Percentiles rank a stretch among this genome's conserved stretches.
These are phyloP conservation scores for Fusarium sp. DNA, from an alignment of 2,329 filamentous ascomycete species.

Conservation along the genomic window DNA sequence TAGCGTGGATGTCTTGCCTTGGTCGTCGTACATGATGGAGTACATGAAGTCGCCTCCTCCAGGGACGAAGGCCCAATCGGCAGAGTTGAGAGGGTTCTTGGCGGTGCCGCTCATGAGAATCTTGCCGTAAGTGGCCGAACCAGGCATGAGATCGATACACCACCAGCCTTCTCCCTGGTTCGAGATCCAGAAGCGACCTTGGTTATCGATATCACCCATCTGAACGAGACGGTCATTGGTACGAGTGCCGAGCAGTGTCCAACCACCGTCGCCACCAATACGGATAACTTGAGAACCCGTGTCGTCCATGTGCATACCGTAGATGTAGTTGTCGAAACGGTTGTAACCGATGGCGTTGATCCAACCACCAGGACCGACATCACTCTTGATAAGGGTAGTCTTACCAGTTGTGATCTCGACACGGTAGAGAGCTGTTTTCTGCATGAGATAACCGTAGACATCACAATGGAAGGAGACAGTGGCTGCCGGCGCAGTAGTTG, in stretches of 20 bases:
- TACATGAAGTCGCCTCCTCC: conserved; percentile 41
- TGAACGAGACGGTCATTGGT: conserved; percentile 22
- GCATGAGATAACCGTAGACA: conserved; percentile 32
- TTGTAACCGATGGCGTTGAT: conserved; percentile 39
- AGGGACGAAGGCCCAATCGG: conserved; percentile 40
- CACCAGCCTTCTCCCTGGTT: conserved; percentile 38
- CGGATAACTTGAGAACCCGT: conserved; percentile 36
- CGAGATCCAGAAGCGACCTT: conserved; percentile 37
- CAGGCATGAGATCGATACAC: conserved; percentile 34
- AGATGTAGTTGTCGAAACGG: conserved; percentile 34
- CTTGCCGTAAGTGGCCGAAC: conserved; percentile 32
- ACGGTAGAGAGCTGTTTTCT: conserved; percentile 27
- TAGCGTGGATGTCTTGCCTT: conserved; percentile 10
- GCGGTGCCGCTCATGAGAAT: conserved; percentile 30
- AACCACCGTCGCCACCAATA: conserved; percentile 34
- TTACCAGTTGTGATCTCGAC: conserved; percentile 29
- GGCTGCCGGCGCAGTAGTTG: neutral
- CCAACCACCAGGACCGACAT: conserved; percentile 31
- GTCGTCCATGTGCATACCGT: conserved; percentile 21
- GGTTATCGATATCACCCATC: conserved; percentile 40
- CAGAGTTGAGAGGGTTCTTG: conserved; percentile 1
- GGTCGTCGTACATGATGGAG: conserved; percentile 8
- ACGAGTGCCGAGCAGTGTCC: conserved; percentile 22
- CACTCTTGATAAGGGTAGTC: conserved; percentile 24
- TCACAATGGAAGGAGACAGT: conserved; percentile 24